These are phyloP conservation scores for Erigeron canadensis DNA, from an alignment of 129 eudicot species.

Conservation along the genomic window DNA sequence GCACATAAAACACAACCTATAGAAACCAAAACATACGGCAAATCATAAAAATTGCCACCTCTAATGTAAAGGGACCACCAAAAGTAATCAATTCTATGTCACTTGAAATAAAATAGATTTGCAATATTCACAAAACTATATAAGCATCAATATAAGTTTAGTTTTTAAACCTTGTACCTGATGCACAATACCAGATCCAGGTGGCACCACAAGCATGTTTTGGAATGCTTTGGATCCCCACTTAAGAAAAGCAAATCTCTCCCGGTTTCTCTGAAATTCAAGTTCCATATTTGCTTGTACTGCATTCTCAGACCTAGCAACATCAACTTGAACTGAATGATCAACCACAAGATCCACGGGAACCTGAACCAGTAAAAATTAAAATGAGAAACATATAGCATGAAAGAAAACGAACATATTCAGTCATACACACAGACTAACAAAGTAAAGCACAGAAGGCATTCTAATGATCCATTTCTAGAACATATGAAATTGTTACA, in stretches of 20 bases:
- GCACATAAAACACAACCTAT: too few species aligned
- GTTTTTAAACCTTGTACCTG: conserved; percentile 51
- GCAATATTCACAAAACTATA: too few species aligned
- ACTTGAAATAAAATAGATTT: too few species aligned
- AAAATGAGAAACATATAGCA: conserved; percentile 16
- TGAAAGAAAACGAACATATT: not conserved
- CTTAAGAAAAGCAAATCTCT: conserved; percentile 92
- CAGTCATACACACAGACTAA: too few species aligned
- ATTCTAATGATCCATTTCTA: conserved; percentile 7
- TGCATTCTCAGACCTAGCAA: conserved; percentile 91
- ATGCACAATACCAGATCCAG: conserved; percentile 99
- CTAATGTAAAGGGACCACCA: too few species aligned
- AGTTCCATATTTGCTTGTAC: conserved; percentile 92
- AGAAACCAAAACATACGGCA: too few species aligned
- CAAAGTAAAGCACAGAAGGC: not conserved
- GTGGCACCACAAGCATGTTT: conserved; percentile 99
- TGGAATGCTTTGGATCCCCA: conserved; percentile 98
- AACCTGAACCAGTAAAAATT: conserved; percentile 53
- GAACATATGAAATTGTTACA: not conserved
- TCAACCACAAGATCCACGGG: conserved; percentile 98
- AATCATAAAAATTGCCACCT: too few species aligned
- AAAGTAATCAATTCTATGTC: too few species aligned
- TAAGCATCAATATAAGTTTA: conserved; percentile 5
- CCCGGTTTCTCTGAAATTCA: conserved; percentile 90
- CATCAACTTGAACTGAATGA: conserved; percentile 98